Base-by-base conservation (phyloP, 2,329 filamentous ascomycete genomes). In the Dactylellina leptospora region DNA sequence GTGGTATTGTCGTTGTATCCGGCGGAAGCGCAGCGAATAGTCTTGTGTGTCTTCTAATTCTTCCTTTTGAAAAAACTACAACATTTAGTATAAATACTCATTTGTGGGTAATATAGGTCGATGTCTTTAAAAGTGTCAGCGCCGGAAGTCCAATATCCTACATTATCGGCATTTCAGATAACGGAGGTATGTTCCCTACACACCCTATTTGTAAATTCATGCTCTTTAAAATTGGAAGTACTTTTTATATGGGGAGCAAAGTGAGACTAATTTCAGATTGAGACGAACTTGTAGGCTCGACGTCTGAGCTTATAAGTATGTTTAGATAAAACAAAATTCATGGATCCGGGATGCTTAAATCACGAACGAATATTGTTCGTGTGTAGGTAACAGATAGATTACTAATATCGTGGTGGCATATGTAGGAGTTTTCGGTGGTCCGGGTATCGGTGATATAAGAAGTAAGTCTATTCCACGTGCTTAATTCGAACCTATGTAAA, bases 131-230 rank as follows among this genome's bases (percentile, higher is more conserved):
- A 27, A 66, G 20, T 8, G 55, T 68, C 4, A 73, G 61, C 42
- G 69, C 69, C 4, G 62, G 69, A 47, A 73, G 59, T 30, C 73
- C 61, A 13, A 63, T 73, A 36, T 73, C 68, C n/a, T 96, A 96
- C 79, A 87, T 97, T 69, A 96, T 97, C 56, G 93, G 93, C 33
- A 96, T 97, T 78, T 95, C 90, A 75, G 93, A 97, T 81, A 97
- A 97, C 80, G 93, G 93, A 51, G 93, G 69, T 73, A 62, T 33
- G 55, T 27, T 48, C 10, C 18, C 16, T 42, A 16, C 23, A 59
- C 22, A 3, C 10, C 2, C 11, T 11, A 40, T 16, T 16, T 16
- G 33, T 16, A 40, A 40, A n/a, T 16, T 40, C 4, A n/a, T n/a
- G n/a, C n/a, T n/a, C n/a, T 28, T 6, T 8, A 28, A 22, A 33